A percentile compares a stretch with the other conserved stretches of the same genome.
phyloP scores from a whole-genome alignment of 208 protist species.

The Kentomonas sorsogonicus region DNA sequence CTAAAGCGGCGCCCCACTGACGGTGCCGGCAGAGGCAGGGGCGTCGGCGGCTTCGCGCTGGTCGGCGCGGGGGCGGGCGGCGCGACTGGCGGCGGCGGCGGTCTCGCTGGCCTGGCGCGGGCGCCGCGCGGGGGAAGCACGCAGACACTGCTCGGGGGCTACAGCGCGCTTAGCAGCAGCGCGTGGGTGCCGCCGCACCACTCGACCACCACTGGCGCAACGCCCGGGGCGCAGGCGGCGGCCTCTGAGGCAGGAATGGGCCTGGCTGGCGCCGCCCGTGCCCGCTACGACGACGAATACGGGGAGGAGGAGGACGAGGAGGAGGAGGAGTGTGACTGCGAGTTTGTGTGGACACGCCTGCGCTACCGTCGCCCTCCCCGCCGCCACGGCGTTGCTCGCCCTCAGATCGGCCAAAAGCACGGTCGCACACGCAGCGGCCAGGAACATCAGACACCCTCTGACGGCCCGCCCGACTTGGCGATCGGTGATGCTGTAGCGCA shows the following conservation, averaged over 20 bases:
- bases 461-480: not conserved
- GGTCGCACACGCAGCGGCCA: not conserved
- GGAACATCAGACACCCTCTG: not conserved
- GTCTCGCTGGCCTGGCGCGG: conserved; percentile 9
- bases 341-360: conserved; percentile 25
- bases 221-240: no score
- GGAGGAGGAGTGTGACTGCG: conserved; percentile 29
- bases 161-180: conserved; percentile 58
- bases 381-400: not conserved
- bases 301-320: conserved; percentile 15
- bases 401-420: no score
- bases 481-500: not conserved
- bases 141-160: conserved; percentile 29
- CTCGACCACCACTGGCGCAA: not conserved
- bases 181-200: conserved; percentile 38
- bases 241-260: no score
- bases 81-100: conserved; percentile 21
- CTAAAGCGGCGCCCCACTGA: not conserved
- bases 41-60: not conserved
- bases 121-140: conserved; percentile 21
- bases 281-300: not conserved
- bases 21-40: not conserved
- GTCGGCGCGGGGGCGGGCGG: conserved; percentile 14
- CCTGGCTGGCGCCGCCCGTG: conserved; percentile 11
- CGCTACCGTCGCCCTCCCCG: conserved; percentile 7